These are phyloP conservation scores for Akanthomyces muscarius DNA, from an alignment of 2,329 filamentous ascomycete genomes.

Conservation along the genomic window DNA sequence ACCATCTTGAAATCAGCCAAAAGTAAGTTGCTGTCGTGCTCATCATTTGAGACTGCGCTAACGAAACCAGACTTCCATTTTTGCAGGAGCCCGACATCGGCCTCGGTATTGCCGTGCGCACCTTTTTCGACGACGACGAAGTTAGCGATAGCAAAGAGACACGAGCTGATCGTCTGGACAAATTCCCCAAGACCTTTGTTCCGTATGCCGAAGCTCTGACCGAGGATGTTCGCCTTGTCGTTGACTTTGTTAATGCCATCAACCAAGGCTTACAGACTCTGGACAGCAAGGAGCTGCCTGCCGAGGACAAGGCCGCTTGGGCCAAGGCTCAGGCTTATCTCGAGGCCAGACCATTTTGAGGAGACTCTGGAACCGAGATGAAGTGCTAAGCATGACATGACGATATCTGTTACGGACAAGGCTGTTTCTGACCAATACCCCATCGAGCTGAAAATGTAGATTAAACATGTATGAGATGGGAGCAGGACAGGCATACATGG, in stretches of 20 bases:
- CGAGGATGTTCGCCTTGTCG: constrained; percentile 57
- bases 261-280: constrained; percentile 54
- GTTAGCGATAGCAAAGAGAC: constrained; percentile 49
- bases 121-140: constrained; percentile 70
- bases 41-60: constrained; percentile 17
- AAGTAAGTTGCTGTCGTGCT: constrained; percentile 48
- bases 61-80: constrained; percentile 56
- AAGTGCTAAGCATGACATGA: constrained; percentile 7
- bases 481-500: constrained; percentile 10
- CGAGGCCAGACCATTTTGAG: constrained; percentile 38
- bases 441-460: constrained; percentile 4
- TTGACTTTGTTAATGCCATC: constrained; percentile 55
- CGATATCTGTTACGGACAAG: constrained; percentile 5
- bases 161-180: constrained; percentile 41
- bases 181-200: constrained; percentile 52
- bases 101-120: constrained; percentile 75
- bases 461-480: constrained; percentile 7
- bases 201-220: constrained; percentile 54
- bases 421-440: constrained; percentile 11
- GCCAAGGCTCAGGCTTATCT: constrained; percentile 53
- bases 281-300: constrained; percentile 43
- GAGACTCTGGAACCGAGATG: neutral
- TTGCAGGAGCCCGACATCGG: constrained; percentile 67
- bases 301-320: constrained; percentile 49
- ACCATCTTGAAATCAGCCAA: constrained; percentile 65